phyloP scores from a whole-genome alignment of 1,284 basidiomycete species.

The Bondarzewia mesenterica region DNA sequence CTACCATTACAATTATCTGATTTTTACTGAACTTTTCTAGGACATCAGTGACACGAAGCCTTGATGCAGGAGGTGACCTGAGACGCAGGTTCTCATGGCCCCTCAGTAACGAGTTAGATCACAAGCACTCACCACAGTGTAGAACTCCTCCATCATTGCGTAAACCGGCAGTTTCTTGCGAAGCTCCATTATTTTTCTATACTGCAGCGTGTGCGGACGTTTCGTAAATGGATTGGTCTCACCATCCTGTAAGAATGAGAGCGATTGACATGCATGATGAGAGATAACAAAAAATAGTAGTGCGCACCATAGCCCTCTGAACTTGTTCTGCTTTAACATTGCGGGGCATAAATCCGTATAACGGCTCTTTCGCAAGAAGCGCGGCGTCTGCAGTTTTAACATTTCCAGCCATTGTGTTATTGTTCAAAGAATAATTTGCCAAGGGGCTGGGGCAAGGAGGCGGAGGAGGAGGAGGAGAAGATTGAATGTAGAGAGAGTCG shows the following conservation, averaged over 20 bases:
- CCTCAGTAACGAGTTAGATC: not conserved
- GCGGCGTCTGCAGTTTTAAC: not conserved
- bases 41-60: constrained; percentile 2
- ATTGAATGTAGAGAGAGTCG: not conserved
- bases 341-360: constrained; percentile 53
- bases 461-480: not conserved
- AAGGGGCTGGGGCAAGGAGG: not conserved
- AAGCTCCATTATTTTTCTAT: not conserved
- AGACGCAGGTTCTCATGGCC: constrained; percentile 4
- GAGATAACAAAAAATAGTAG: not conserved
- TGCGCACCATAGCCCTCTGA: constrained; percentile 22
- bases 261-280: not conserved
- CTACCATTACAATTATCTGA: constrained; percentile 6
- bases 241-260: not conserved
- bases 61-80: constrained; percentile 2
- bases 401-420: not conserved
- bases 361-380: constrained; percentile 24
- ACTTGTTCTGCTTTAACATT: constrained; percentile 31
- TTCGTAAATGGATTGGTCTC: constrained; percentile 4
- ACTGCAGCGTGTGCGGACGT: not conserved
- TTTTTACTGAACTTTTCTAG: constrained; percentile 5
- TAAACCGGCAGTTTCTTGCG: constrained; percentile 4
- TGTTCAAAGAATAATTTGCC: not conserved
- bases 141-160: constrained; percentile 4
- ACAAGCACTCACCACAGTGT: constrained; percentile 1